phyloP scores from a whole-genome alignment of 2,329 filamentous ascomycete species.

The Passalora sequoiae region DNA sequence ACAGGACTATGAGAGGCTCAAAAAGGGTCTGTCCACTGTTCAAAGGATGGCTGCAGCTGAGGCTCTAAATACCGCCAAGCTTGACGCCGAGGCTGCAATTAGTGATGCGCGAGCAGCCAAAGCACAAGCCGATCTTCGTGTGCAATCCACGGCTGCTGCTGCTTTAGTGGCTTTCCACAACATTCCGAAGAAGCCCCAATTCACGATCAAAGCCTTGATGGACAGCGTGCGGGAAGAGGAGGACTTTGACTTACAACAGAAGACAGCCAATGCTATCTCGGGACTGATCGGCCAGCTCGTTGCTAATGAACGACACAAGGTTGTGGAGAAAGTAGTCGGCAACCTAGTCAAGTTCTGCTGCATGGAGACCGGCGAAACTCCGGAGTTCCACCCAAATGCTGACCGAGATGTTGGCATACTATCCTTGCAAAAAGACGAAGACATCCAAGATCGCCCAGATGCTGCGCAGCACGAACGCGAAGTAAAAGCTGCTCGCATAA shows the following conservation, averaged over 20 bases:
- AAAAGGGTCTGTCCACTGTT: conserved; percentile 81
- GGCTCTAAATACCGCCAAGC: conserved; percentile 70
- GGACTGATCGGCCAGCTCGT: conserved; percentile 82
- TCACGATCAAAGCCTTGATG: conserved; percentile 95
- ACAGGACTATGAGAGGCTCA: conserved; percentile 80
- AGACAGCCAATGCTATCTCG: conserved; percentile 80
- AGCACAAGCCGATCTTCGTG: conserved; percentile 74
- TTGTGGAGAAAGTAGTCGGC: conserved; percentile 91
- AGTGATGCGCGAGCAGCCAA: conserved; percentile 75
- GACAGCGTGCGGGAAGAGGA: conserved; percentile 96
- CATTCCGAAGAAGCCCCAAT: conserved; percentile 87
- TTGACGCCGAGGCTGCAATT: conserved; percentile 65
- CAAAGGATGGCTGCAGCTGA: conserved; percentile 79
- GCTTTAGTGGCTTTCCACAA: conserved; percentile 82
- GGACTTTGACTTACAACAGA: conserved; percentile 78
- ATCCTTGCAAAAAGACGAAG: conserved; percentile 95
- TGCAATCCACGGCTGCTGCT: conserved; percentile 79
- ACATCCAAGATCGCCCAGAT: conserved; percentile 86
- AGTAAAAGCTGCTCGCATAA: conserved; percentile 81
- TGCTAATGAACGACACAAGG: conserved; percentile 68
- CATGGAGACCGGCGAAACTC: conserved; percentile 94
- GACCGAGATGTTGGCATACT: conserved; percentile 73
- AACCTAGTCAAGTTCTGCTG: conserved; percentile 98
- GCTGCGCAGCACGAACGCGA: conserved; percentile 85
- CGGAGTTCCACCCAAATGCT: conserved; percentile 84